These are phyloP conservation scores for Neurospora sp. DNA, from an alignment of 495 filamentous ascomycete genomes.

Conservation along the genomic window DNA sequence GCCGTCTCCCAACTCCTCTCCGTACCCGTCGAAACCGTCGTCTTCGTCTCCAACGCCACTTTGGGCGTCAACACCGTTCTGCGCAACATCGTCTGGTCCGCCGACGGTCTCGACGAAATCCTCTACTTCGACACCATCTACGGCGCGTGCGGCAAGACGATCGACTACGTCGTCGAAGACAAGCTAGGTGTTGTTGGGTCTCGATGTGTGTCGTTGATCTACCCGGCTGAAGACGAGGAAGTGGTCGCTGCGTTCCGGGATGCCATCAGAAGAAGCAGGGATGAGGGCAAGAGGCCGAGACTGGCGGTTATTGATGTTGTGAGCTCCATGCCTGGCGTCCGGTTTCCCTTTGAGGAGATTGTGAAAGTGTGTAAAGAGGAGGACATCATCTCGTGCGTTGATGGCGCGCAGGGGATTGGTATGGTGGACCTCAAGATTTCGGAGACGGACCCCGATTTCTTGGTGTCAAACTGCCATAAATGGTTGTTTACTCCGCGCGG, in stretches of 20 bases:
- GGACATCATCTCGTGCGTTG: conserved; percentile 54
- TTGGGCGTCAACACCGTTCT: conserved; percentile 72
- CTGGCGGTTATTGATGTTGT: conserved; percentile 75
- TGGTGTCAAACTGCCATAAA: conserved; percentile 84
- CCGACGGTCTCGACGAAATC: conserved; percentile 47
- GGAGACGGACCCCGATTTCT: conserved; percentile 65
- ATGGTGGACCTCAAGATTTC: conserved; percentile 59
- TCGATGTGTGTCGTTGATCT: conserved; percentile 34
- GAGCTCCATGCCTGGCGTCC: conserved; percentile 59
- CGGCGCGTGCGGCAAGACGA: conserved; percentile 57
- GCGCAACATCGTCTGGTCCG: conserved; percentile 49
- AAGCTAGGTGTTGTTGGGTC: conserved; percentile 34
- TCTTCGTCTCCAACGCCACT: conserved; percentile 76
- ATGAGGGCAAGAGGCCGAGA: conserved; percentile 35
- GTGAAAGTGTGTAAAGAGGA: conserved; percentile 50
- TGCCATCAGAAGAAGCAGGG: conserved; percentile 25
- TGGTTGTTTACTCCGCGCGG: conserved; percentile 82
- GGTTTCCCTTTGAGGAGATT: conserved; percentile 67
- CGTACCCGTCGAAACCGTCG: conserved; percentile 50
- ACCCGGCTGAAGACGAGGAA: conserved; percentile 51
- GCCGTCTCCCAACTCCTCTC: conserved; percentile 55
- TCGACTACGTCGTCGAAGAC: conserved; percentile 59
- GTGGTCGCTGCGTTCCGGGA: conserved; percentile 43
- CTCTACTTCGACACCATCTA: conserved; percentile 69
- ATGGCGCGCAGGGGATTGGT: conserved; percentile 75